phyloP scores from a whole-genome alignment of 2,329 filamentous ascomycete species.

The Colletotrichum lindemuthianum region DNA sequence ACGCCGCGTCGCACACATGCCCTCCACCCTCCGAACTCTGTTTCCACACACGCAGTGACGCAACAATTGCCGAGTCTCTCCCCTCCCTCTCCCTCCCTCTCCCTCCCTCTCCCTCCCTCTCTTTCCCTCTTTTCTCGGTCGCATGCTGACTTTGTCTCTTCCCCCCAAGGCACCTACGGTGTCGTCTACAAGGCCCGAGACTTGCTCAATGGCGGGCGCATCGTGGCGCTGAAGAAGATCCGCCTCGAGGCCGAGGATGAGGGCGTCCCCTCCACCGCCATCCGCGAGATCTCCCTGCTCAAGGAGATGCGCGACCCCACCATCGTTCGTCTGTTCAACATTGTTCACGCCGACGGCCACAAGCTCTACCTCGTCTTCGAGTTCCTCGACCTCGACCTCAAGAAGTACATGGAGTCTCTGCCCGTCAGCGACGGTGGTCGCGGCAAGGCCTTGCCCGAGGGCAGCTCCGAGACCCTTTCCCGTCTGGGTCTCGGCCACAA shows the following conservation, averaged over 20 bases:
- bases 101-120: constrained; percentile 10
- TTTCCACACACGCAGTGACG: constrained; percentile 3
- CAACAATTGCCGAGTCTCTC: constrained; percentile 3
- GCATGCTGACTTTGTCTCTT: constrained; percentile 9
- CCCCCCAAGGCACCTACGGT: constrained; percentile 82
- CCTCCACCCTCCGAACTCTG: background rate
- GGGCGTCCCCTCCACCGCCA: constrained; percentile 90
- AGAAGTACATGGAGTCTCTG: constrained; percentile 95
- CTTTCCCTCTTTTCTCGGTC: background rate
- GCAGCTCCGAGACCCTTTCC: constrained; percentile 70
- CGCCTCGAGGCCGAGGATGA: constrained; percentile 95
- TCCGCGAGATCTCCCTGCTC: constrained; percentile 91
- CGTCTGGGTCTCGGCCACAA: constrained; percentile 78
- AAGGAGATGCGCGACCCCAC: constrained; percentile 95
- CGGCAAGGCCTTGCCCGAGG: constrained; percentile 85
- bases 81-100: too few relatives aligned
- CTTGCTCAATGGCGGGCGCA: constrained; percentile 81
- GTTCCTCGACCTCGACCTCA: constrained; percentile 89
- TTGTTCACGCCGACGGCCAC: constrained; percentile 93
- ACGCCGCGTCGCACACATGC: constrained; percentile 44
- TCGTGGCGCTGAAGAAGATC: constrained; percentile 95
- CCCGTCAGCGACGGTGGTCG: constrained; percentile 86
- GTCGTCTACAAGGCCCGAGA: constrained; percentile 96
- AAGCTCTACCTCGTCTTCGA: constrained; percentile 95
- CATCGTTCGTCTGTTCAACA: constrained; percentile 88